Conservation (phyloP, 2,329 filamentous ascomycete genomes). For the Didymella glomerata region DNA sequence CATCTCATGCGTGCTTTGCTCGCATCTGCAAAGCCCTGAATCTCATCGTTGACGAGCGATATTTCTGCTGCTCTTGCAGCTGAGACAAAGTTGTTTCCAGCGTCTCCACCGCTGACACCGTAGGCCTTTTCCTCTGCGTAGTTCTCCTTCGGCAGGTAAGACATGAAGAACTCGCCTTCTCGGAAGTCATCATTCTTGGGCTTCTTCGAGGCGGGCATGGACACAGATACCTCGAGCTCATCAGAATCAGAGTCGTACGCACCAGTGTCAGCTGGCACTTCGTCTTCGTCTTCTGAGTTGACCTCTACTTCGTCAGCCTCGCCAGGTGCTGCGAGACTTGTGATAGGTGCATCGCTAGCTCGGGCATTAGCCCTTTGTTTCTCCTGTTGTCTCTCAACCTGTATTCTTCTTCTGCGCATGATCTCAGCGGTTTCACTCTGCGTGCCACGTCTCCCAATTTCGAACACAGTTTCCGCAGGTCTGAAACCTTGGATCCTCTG, state of each 20-base stretch:
- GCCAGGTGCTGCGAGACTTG: conserved; percentile 15
- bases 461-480: conserved; percentile 95
- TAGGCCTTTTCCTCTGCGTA: conserved; percentile 90
- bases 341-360: conserved; percentile 29
- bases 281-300: conserved; percentile 50
- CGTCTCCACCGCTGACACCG: conserved; percentile 82
- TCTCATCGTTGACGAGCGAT: conserved; percentile 92
- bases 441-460: conserved; percentile 77
- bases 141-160: conserved; percentile 86
- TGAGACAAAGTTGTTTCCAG: conserved; percentile 76
- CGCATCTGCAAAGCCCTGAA: conserved; percentile 80
- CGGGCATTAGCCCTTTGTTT: conserved; percentile 53
- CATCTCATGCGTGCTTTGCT: conserved; percentile 82
- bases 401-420: conserved; percentile 75
- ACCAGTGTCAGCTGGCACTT: conserved; percentile 39
- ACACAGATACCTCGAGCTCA: conserved; percentile 62
- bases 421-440: conserved; percentile 73
- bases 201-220: conserved; percentile 49
- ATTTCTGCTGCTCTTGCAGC: conserved; percentile 88
- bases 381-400: conserved; percentile 67
- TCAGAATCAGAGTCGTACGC: conserved; percentile 59
- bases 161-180: conserved; percentile 94
- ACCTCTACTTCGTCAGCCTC: conserved; percentile 28
- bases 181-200: conserved; percentile 66
- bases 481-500: conserved; percentile 87